Evolutionary conservation across 371 early-diverging fungal species (phyloP), one percentile per base, ranked within the genome.

Genomic region (Nematocida minor): DNA sequence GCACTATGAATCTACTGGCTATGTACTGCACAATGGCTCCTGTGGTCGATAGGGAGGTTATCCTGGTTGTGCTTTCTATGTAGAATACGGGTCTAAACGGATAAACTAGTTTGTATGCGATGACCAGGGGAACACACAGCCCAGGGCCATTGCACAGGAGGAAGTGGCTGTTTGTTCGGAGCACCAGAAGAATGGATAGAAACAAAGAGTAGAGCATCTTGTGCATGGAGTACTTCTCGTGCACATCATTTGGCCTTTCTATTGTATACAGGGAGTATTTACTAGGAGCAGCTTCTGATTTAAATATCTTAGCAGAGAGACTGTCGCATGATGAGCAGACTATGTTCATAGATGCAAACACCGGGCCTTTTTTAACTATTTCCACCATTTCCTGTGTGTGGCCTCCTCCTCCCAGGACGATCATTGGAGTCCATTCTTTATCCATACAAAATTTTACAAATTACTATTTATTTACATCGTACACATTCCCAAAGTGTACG

Each of bases 131-230:
- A 32, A 53, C 63, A 38, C 44, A 74, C 32, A 74, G 9, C 9
- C 77, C 77, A 51, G 77, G 77, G 4, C 77, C 77, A 48, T 74
- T 74, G 42, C 77, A 74, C 22, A 74, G 38, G 18, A 74, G 55
- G 54, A 64, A 36, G 3, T 74, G 49, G 16, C 66, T 48, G 3
- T 29, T 34, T 14, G 49, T 14, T 6, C 34, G 25, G 14, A 36
- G 29, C 11, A 48, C 66, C 4, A 53, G 29, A 3, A 25, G 20
- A 27, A 74, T 27, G 25, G 47, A 47, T 11, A 22, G 7, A 20
- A 74, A 6, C 4, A 74, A 41, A 0, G 77, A 74, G n/a, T 18
- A n/a, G 16, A 49, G 16, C 2, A 74, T 74, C 31, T 66, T 20
- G 7, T 64, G 18, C 16, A 74, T 3, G 6, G 77, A 74, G 66